phyloP scores from a whole-genome alignment of 2,329 filamentous ascomycete genomes.

The Nothophaeocryptopus gaeumannii region DNA sequence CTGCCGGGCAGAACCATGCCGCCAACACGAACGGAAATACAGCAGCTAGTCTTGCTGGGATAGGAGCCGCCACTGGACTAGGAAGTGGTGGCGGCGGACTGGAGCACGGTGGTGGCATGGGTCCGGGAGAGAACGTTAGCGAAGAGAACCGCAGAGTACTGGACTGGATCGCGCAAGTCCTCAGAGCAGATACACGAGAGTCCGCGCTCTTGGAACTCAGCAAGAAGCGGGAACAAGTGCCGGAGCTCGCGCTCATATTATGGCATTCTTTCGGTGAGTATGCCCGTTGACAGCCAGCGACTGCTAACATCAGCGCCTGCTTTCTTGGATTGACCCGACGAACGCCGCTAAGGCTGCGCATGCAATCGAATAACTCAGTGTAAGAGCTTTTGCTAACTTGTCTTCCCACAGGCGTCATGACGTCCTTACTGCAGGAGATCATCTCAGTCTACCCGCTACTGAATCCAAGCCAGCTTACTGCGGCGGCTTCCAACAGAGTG shows the following conservation, averaged over 20 bases:
- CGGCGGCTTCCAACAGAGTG: constrained; percentile 93
- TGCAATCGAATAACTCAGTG: background rate
- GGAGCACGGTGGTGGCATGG: constrained; percentile 31
- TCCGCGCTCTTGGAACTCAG: constrained; percentile 90
- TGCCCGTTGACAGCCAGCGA: background rate
- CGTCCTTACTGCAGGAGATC: constrained; percentile 93
- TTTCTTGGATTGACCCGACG: no score
- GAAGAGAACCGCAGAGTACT: constrained; percentile 94
- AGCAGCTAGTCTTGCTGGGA: constrained; percentile 7
- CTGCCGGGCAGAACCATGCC: constrained; percentile 38
- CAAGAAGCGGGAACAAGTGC: constrained; percentile 98
- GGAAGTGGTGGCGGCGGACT: constrained; percentile 17
- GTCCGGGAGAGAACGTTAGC: constrained; percentile 36
- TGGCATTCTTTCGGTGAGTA: constrained; percentile 95
- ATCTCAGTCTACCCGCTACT: constrained; percentile 97
- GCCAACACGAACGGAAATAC: constrained; percentile 30
- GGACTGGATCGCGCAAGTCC: constrained; percentile 84
- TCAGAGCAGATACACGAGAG: constrained; percentile 84
- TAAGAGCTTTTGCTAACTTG: constrained; percentile 2
- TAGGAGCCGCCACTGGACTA: constrained; percentile 18
- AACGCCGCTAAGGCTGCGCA: no score
- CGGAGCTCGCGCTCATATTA: constrained; percentile 89
- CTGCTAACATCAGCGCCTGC: no score
- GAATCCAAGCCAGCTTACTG: constrained; percentile 94
- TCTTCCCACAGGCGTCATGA: constrained; percentile 78